Evolutionary conservation across 768 basidiomycete species (phyloP).

Genomic region (Lactarius sanguifluus): DNA sequence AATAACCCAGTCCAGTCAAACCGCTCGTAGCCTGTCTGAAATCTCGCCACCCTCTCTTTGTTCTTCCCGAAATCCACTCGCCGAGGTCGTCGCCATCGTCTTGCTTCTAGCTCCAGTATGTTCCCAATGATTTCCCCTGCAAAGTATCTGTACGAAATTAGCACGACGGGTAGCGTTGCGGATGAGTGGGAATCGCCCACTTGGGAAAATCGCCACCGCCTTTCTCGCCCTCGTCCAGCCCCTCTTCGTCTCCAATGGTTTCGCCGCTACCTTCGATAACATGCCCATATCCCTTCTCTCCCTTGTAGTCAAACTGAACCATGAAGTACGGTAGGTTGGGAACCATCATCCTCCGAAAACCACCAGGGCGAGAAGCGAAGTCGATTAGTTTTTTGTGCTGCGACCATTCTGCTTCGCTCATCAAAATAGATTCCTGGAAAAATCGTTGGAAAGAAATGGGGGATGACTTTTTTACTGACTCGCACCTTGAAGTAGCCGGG

Average conservation of each 20-base stretch:
- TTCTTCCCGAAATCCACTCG: conserved; percentile 69
- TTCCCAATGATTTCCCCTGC: conserved; percentile 95
- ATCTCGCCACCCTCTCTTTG: conserved; percentile 63
- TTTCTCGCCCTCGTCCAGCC: conserved; percentile 81
- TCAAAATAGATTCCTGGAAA: conserved; percentile 83
- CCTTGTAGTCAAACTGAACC: conserved; percentile 98
- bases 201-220: conserved; percentile 90
- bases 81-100: conserved; percentile 81
- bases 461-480: conserved; percentile 9
- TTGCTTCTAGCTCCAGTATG: conserved; percentile 80
- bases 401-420: conserved; percentile 96
- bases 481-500: conserved; percentile 91
- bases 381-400: conserved; percentile 97
- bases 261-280: conserved; percentile 91
- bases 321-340: conserved; percentile 98
- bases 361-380: conserved; percentile 85
- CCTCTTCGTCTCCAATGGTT: conserved; percentile 60
- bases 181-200: conserved; percentile 44
- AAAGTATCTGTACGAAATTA: conserved; percentile 65
- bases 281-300: conserved; percentile 97
- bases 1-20: conserved; percentile 84
- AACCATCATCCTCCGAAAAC: conserved; percentile 93
- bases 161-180: background rate
- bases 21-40: conserved; percentile 73
- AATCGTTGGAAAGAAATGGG: background rate